Percentiles rank a stretch among this genome's conserved stretches.
These are phyloP conservation scores for Trichophyton verrucosum DNA, from an alignment of 2,329 filamentous ascomycete species.

Conservation along the genomic window DNA sequence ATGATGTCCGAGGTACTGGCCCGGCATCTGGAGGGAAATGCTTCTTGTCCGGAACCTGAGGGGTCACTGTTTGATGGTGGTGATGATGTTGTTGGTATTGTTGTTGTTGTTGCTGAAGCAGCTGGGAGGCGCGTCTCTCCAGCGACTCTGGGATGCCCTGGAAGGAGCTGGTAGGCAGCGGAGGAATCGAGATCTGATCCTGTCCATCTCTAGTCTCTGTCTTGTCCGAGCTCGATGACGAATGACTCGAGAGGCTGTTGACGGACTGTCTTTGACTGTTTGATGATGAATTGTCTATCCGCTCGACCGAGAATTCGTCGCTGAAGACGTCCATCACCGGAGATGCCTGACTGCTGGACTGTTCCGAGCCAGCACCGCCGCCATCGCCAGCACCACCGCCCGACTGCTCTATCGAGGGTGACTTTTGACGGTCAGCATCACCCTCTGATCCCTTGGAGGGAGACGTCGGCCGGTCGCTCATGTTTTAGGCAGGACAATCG, in stretches of 20 bases:
- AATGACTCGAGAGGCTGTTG: constrained; percentile 6
- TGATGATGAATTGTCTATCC: constrained; percentile 21
- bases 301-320: constrained; percentile 37
- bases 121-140: constrained; percentile 20
- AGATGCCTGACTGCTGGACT: constrained; percentile 6
- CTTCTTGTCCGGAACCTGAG: constrained; percentile 11
- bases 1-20: constrained; percentile 14
- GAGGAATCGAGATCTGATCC: neutral
- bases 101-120: constrained; percentile 13
- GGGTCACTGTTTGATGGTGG: constrained; percentile 10
- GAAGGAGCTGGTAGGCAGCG: constrained; percentile 7
- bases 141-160: neutral
- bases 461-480: neutral
- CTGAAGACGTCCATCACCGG: constrained; percentile 37
- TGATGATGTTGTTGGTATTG: constrained; percentile 10
- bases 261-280: constrained; percentile 10
- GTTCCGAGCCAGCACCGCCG: neutral
- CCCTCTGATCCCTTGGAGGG: neutral
- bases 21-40: constrained; percentile 5
- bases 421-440: no score
- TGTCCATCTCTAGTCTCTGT: neutral
- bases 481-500: neutral
- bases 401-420: no score
- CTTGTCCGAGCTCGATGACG: neutral
- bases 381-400: neutral